These are phyloP conservation scores for Viridothelium virens DNA, from an alignment of 495 filamentous ascomycete genomes.

Conservation along the genomic window DNA sequence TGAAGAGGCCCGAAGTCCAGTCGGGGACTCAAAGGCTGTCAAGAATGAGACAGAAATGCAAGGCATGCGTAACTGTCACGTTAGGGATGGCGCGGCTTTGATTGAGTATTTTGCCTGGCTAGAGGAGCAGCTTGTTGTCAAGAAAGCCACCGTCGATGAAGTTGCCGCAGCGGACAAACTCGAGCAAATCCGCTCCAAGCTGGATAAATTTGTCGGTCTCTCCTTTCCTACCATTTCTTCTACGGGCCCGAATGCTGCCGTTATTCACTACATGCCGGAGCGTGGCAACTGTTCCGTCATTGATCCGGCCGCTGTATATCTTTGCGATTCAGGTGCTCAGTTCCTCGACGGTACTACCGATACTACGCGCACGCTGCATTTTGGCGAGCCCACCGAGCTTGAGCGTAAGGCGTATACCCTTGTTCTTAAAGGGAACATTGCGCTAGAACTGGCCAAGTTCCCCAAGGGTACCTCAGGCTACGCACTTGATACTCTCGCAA, in stretches of 20 bases:
- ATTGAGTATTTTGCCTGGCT: constrained; percentile 96
- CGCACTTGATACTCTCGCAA: constrained; percentile 79
- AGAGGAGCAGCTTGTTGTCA: constrained; percentile 72
- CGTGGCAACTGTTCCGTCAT: constrained; percentile 72
- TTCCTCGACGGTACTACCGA: constrained; percentile 96
- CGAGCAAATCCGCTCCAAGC: constrained; percentile 70
- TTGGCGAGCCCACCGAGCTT: constrained; percentile 73
- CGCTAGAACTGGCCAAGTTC: constrained; percentile 77
- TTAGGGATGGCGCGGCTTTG: constrained; percentile 87
- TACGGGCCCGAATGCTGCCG: constrained; percentile 86
- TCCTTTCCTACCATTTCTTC: constrained; percentile 97
- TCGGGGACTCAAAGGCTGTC: constrained; percentile 92
- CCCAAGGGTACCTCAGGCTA: constrained; percentile 93
- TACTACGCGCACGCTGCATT: constrained; percentile 89
- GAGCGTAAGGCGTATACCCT: constrained; percentile 91
- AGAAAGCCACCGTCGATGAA: constrained; percentile 72
- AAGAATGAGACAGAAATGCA: constrained; percentile 89
- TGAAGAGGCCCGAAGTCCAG: constrained; percentile 78
- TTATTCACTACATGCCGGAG: constrained; percentile 97
- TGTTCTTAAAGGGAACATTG: constrained; percentile 93
- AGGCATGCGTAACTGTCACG: constrained; percentile 90
- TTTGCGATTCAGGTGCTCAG: constrained; percentile 95
- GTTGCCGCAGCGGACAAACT: constrained; percentile 86
- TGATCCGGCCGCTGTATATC: constrained; percentile 80
- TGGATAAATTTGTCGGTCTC: constrained; percentile 78